These are phyloP conservation scores for Smallanthus sonchifolius DNA, from an alignment of 129 eudicot genomes.

Conservation along the genomic window DNA sequence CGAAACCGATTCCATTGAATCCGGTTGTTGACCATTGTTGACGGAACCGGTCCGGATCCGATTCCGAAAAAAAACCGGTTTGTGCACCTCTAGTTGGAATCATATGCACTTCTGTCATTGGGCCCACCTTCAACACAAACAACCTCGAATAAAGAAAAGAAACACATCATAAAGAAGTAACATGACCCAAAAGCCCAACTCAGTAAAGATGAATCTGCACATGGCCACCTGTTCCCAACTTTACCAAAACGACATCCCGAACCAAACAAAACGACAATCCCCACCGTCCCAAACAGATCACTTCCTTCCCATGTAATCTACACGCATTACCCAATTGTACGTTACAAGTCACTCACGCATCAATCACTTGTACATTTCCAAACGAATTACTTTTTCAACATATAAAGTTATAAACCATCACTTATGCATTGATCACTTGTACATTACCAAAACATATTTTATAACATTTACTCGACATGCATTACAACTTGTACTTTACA, in stretches of 20 bases:
- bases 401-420: no score
- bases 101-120: constrained; percentile 4
- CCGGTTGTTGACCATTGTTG: no score
- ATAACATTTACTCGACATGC: not conserved
- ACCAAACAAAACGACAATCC: constrained; percentile 19
- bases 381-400: no score
- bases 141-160: constrained; percentile 10
- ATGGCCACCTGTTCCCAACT: constrained; percentile 20
- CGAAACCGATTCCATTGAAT: no score
- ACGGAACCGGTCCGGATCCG: no score
- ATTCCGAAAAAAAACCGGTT: no score
- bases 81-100: no score
- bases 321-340: not conserved
- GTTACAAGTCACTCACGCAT: not conserved
- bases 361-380: not conserved
- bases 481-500: not conserved
- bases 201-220: constrained; percentile 29
- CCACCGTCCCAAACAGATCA: not conserved
- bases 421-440: no score
- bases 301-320: not conserved
- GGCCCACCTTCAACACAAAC: constrained; percentile 16
- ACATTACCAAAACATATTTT: no score
- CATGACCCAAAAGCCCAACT: constrained; percentile 13
- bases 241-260: constrained; percentile 22
- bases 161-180: constrained; percentile 1